Evolutionary conservation across 306 rosid genomes (phyloP).

Genomic region (Ammopiptanthus mongolicus): DNA sequence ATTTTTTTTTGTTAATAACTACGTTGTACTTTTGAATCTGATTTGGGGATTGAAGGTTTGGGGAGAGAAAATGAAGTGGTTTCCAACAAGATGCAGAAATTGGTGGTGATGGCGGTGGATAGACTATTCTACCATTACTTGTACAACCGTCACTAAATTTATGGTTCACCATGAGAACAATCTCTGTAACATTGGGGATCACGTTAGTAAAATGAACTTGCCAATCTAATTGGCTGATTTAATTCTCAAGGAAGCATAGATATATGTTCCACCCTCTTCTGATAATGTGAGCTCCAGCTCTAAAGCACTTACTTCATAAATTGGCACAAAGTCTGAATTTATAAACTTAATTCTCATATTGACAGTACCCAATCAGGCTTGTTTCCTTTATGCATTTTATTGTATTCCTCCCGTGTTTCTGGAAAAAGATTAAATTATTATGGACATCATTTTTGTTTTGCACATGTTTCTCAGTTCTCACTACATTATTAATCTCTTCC

Average conservation of each 20-base stretch:
- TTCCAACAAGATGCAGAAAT: conserved; percentile 85
- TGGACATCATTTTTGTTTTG: not conserved
- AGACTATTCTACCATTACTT: conserved; percentile 56
- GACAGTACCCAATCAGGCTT: not conserved
- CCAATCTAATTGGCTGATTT: not conserved
- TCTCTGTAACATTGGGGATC: conserved; percentile 64
- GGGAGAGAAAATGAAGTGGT: conserved; percentile 58
- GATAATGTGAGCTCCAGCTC: not conserved
- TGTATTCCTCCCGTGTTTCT: not conserved
- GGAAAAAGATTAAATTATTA: not conserved
- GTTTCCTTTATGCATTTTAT: not conserved
- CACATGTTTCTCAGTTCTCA: not conserved
- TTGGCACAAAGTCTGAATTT: not conserved
- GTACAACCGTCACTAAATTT: conserved; percentile 70
- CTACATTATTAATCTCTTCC: not conserved
- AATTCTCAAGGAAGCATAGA: conserved; percentile 57
- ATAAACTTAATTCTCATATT: not conserved
- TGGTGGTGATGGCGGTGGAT: too few relatives aligned
- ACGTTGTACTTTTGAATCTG: not conserved
- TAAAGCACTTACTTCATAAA: not conserved
- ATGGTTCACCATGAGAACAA: conserved; percentile 71
- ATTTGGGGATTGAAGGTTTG: conserved; percentile 7
- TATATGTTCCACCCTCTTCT: conserved; percentile 45
- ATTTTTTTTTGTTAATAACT: not conserved
- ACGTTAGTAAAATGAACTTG: conserved; percentile 25